Evolutionary conservation across 768 basidiomycete species (phyloP).

Genomic region (Trametes villosa): DNA sequence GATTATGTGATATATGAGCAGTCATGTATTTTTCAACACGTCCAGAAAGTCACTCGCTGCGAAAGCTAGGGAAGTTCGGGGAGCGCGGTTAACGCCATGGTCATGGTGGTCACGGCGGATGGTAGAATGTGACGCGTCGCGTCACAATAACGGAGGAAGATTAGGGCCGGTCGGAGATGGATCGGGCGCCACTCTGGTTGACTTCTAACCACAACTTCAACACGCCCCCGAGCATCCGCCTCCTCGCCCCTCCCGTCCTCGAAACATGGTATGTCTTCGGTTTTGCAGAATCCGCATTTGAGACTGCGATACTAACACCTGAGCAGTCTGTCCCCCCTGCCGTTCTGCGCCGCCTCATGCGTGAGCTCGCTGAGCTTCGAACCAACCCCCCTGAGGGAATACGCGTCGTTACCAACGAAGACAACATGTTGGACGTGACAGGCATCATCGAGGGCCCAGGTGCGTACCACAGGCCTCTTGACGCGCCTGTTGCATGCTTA

Average conservation of each 20-base stretch:
- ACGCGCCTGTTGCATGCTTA: constrained; percentile 2
- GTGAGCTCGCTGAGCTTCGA: constrained; percentile 81
- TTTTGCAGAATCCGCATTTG: not conserved
- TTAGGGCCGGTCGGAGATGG: constrained; percentile 25
- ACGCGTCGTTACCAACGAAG: constrained; percentile 81
- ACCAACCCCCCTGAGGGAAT: constrained; percentile 91
- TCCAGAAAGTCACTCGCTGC: no score
- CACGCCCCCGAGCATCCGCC: not conserved
- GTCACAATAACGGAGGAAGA: constrained; percentile 1
- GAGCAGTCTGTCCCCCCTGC: constrained; percentile 49
- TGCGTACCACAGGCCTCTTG: constrained; percentile 43
- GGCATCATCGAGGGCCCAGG: constrained; percentile 92
- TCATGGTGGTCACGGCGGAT: not conserved
- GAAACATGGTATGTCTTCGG: constrained; percentile 18
- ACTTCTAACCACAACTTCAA: constrained; percentile 27
- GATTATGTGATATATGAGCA: no score
- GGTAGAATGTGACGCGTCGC: constrained; percentile 2
- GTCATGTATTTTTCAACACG: no score
- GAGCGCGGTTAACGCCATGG: no score
- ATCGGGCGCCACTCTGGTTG: constrained; percentile 30
- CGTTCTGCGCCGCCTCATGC: constrained; percentile 84
- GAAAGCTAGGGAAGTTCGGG: no score
- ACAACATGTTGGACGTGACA: constrained; percentile 85
- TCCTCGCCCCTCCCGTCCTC: not conserved
- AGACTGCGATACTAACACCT: no score